Evolutionary conservation across 495 filamentous ascomycete genomes (phyloP), one percentile per base, ranked within the genome.

Genomic region (Xylaria intraflava): DNA sequence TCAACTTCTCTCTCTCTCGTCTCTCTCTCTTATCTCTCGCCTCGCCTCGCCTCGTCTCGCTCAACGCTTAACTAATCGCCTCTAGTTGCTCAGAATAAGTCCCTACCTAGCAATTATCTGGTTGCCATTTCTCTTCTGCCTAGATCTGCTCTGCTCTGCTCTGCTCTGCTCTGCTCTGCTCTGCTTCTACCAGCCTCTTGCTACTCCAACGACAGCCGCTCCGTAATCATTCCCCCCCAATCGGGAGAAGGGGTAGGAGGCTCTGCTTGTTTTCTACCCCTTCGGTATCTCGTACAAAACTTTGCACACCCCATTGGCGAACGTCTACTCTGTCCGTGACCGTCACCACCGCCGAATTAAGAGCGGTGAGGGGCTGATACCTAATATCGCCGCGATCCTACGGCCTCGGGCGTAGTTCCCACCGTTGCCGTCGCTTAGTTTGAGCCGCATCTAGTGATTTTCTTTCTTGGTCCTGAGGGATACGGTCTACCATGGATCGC

Each of bases 111-210:
- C n/a, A n/a, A n/a, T n/a, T n/a, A n/a, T n/a, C n/a, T n/a, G n/a
- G n/a, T n/a, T n/a, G n/a, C n/a, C n/a, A n/a, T n/a, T n/a, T n/a
- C n/a, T n/a, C n/a, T n/a, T n/a, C n/a, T n/a, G n/a, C n/a, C n/a
- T n/a, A n/a, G n/a, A n/a, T n/a, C n/a, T n/a, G n/a, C n/a, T n/a
- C n/a, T n/a, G n/a, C n/a, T n/a, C n/a, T n/a, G n/a, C n/a, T n/a
- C n/a, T 46, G 62, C 48, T 36, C 58, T 57, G 51, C 67, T 62
- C 33, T 65, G n/a, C 58, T 59, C 56, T 39, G 69, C 44, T 46
- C 56, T 23, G 64, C 75, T 62, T 69, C 24, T 70, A 65, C 35
- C 35, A 17, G 14, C 35, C 35, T 38, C 35, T 38, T 38, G 14
- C 11, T n/a, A 16, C 35, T 27, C 44, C 35, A 14, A n/a, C 23